A percentile compares a stretch with the other conserved stretches of the same genome.
Evolutionary conservation across 257 asterid species (phyloP).

Genomic region (Petunia secreta): DNA sequence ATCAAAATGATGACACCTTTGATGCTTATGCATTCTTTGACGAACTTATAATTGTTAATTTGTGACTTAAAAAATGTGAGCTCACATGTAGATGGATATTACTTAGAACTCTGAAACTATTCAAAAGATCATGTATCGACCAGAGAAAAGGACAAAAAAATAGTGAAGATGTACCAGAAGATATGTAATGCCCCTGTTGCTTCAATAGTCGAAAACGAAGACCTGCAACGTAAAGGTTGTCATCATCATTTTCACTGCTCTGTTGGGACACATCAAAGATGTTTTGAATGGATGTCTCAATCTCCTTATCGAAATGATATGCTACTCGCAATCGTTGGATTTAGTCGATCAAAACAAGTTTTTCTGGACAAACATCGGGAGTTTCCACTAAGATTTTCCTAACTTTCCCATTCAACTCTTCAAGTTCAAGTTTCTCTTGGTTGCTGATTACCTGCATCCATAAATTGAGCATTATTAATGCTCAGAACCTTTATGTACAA

Average conservation of each 20-base stretch:
- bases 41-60: background rate
- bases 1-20: background rate
- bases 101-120: too few relatives aligned
- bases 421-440: background rate
- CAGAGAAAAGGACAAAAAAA: too few relatives aligned
- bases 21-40: background rate
- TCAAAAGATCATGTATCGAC: too few relatives aligned
- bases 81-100: too few relatives aligned
- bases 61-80: too few relatives aligned
- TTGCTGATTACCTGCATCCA: background rate
- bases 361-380: background rate
- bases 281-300: background rate
- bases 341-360: slow-evolving; percentile 18
- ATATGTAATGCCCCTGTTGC: background rate
- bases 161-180: background rate
- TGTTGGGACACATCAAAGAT: background rate
- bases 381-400: background rate
- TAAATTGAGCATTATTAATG: background rate
- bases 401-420: slow-evolving; percentile 12
- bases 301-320: slow-evolving; percentile 35
- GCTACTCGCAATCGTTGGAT: slow-evolving; percentile 28
- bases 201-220: slow-evolving; percentile 22
- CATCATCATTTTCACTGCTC: background rate
- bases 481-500: too few relatives aligned
- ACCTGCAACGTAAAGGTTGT: background rate